These are phyloP conservation scores for Melanomma pulvis-pyrius DNA, from an alignment of 495 filamentous ascomycete species.

Conservation along the genomic window DNA sequence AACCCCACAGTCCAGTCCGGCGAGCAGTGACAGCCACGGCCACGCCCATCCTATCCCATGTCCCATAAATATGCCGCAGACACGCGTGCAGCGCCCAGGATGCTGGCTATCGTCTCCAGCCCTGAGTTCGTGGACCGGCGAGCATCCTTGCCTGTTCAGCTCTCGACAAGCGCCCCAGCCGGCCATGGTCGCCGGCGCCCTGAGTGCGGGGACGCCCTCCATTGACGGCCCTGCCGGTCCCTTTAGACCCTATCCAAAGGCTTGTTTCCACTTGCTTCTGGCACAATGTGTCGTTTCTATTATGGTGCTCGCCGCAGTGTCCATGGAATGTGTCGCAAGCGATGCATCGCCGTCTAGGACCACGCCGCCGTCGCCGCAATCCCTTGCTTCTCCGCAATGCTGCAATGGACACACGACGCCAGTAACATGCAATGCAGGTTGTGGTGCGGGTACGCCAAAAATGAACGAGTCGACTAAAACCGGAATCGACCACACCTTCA, in stretches of 20 bases:
- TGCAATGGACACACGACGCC: too few species aligned
- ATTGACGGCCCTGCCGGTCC: constrained; percentile 1
- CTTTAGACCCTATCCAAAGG: constrained; percentile 7
- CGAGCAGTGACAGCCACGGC: not conserved
- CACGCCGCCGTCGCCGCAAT: too few species aligned
- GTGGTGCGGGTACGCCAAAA: too few species aligned
- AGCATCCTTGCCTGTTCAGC: constrained; percentile 13
- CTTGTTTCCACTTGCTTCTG: constrained; percentile 34
- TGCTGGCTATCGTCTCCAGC: not conserved
- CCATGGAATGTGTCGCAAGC: not conserved
- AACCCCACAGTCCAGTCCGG: too few species aligned
- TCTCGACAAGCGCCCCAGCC: constrained; percentile 32
- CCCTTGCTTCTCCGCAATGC: too few species aligned
- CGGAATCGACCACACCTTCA: not conserved
- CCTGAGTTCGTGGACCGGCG: constrained; percentile 13
- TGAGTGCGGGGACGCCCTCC: constrained; percentile 25
- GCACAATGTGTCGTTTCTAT: not conserved
- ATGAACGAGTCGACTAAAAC: not conserved
- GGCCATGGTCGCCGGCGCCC: constrained; percentile 12
- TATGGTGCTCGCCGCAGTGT: not conserved
- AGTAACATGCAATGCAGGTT: too few species aligned
- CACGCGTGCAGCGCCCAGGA: constrained; percentile 14
- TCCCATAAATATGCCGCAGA: constrained; percentile 12
- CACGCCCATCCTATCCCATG: not conserved
- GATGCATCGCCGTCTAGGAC: not conserved